Percentiles rank a stretch among this genome's conserved stretches.
Evolutionary conservation across 1,284 basidiomycete genomes (phyloP).

Genomic region (Ustilago xerochloae): DNA sequence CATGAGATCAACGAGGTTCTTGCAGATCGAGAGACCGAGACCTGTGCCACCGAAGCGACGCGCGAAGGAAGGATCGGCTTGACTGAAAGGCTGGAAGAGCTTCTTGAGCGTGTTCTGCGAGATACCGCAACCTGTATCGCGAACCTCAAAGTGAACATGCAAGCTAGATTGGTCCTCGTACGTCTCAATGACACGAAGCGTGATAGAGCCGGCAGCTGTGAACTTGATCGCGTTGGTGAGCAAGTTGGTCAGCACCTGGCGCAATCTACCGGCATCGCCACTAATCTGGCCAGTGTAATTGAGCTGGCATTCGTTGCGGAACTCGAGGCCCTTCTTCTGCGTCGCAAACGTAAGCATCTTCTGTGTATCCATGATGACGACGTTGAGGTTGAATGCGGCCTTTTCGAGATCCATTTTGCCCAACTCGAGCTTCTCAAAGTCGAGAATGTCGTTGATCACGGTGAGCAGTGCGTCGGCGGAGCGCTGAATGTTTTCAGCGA

Average conservation of each 20-base stretch:
- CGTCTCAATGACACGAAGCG: constrained; percentile 58
- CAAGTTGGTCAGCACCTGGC: constrained; percentile 69
- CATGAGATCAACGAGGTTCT: constrained; percentile 63
- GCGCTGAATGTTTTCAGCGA: constrained; percentile 69
- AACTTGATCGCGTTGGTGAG: constrained; percentile 70
- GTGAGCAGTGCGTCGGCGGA: constrained; percentile 70
- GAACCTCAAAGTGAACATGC: constrained; percentile 63
- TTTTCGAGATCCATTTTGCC: constrained; percentile 69
- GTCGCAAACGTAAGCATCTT: constrained; percentile 67
- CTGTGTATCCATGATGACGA: constrained; percentile 66
- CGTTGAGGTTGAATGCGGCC: constrained; percentile 69
- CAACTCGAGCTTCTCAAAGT: constrained; percentile 70
- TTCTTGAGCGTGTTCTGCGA: constrained; percentile 57
- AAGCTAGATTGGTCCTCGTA: constrained; percentile 57
- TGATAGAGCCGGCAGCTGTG: constrained; percentile 65
- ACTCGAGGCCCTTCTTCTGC: constrained; percentile 66
- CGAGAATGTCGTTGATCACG: constrained; percentile 71
- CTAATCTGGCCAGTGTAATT: constrained; percentile 57
- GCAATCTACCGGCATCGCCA: constrained; percentile 60
- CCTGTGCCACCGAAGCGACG: constrained; percentile 63
- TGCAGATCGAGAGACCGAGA: constrained; percentile 62
- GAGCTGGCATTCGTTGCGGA: constrained; percentile 60
- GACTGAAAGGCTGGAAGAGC: constrained; percentile 68
- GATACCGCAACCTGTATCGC: constrained; percentile 69
- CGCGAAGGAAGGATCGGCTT: constrained; percentile 63